Evolutionary conservation across 176 grass and related monocot genomes (phyloP).

Genomic region (Rhynchospora pubera): DNA sequence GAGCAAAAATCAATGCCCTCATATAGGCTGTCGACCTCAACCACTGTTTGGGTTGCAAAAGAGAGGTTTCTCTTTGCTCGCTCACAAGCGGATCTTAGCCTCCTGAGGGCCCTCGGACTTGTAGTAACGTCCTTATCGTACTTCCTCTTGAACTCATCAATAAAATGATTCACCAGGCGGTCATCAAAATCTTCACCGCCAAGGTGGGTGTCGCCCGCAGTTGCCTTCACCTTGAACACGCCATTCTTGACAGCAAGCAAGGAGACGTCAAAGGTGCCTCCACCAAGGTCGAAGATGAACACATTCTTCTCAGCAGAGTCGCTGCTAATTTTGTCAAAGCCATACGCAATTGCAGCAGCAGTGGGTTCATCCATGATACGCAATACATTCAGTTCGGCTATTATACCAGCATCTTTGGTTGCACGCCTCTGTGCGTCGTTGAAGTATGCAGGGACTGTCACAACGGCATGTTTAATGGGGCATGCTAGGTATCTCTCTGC

Average conservation of each 20-base stretch:
- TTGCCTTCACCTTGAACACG: neutral
- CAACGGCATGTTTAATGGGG: neutral
- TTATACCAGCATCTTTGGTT: neutral
- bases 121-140: no score
- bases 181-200: neutral
- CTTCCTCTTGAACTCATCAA: no score
- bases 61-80: no score
- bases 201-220: no score
- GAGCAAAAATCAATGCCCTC: conserved; percentile 31
- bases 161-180: no score
- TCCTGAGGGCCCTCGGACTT: no score
- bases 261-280: neutral
- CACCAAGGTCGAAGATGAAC: neutral
- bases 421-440: neutral
- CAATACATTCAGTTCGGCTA: neutral
- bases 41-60: neutral
- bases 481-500: neutral
- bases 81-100: no score
- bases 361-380: conserved; percentile 6
- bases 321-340: neutral
- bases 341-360: conserved; percentile 2
- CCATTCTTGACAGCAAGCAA: neutral
- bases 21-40: conserved; percentile 13
- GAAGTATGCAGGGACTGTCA: conserved; percentile 22
- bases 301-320: no score